Base-by-base conservation (phyloP, 1,284 basidiomycete genomes). In the Cryptococcus hybrid region DNA sequence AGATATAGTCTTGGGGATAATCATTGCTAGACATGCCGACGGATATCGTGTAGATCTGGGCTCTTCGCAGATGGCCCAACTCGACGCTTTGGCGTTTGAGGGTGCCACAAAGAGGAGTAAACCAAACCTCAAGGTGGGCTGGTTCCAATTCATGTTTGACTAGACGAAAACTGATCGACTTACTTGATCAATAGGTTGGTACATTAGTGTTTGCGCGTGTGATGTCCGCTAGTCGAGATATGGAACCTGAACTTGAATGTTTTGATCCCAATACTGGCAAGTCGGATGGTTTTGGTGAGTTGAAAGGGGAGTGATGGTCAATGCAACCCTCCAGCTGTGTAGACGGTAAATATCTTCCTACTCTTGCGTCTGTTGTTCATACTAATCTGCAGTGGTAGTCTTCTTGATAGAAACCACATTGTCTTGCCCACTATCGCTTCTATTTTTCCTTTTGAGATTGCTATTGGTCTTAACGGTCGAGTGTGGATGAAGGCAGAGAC, bases 11-110 rank as follows among this genome's bases (percentile, higher is more conserved):
- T 69, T 82, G 2, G 81, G 80, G 0, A 78, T 79, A n/a, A 76
- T 82, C 56, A 72, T 79, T 5, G 78, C 75, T 5, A 70, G 80
- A 3, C 78, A 80, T 55, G 78, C 79, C 0, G 81, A 82, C 58
- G 80, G 80, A 5, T 82, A 80, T 63, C 63, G 80, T 36, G 80
- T 82, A 36, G 81, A 82, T 61, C 73, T 82, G n/a, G 81, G 81
- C 0, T 70, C 74, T 3, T 68, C 79, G 3, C 78, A 80, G 53
- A 74, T 75, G 60, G 80, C 81, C 1, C 64, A 66, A 9, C 63
- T 82, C 8, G 80, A 81, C 59, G 80, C 74, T n/a, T 65, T 81
- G n/a, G 80, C 81, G 2, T 82, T 82, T 56, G 81, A 82, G 61
- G 79, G 79, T 13, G 81, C 81, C 2, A 81, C 80, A 1, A 82